phyloP scores from a whole-genome alignment of 2,329 filamentous ascomycete species.

The Penicillium sp. region DNA sequence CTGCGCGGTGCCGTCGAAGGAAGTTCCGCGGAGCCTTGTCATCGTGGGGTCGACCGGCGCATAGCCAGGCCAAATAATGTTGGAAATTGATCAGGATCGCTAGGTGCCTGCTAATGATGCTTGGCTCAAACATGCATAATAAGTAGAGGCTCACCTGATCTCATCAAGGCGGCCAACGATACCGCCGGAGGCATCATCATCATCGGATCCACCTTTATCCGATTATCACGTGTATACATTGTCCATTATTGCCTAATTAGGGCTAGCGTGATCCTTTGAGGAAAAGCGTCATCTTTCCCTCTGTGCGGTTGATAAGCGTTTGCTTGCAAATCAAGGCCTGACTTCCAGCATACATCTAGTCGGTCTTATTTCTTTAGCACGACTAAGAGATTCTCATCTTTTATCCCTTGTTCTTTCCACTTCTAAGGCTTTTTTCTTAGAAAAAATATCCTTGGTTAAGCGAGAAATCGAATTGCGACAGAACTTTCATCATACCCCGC shows the following conservation, averaged over 20 bases:
- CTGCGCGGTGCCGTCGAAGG: slow-evolving; percentile 39
- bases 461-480: slow-evolving; percentile 12
- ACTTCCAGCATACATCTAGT: background rate
- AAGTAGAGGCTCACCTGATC: slow-evolving; percentile 30
- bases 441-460: background rate
- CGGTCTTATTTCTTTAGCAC: background rate
- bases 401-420: background rate
- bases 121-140: slow-evolving; percentile 7
- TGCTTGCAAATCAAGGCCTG: slow-evolving; percentile 18
- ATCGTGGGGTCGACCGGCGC: slow-evolving; percentile 39
- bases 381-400: background rate
- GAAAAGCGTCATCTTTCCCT: slow-evolving; percentile 14
- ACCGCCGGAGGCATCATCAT: slow-evolving; percentile 27
- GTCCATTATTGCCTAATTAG: background rate
- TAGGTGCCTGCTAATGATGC: background rate
- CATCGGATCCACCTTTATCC: slow-evolving; percentile 13
- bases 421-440: background rate
- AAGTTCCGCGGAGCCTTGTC: slow-evolving; percentile 52
- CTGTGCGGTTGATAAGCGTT: slow-evolving; percentile 20
- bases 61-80: slow-evolving; percentile 32
- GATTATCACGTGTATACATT: slow-evolving; percentile 7
- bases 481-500: slow-evolving; percentile 26
- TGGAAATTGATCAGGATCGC: background rate
- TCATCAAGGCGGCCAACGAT: slow-evolving; percentile 24
- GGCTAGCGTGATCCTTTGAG: slow-evolving; percentile 8